Percentiles rank a stretch among this genome's conserved stretches.
These are phyloP conservation scores for Balansia obtecta DNA, from an alignment of 2,329 filamentous ascomycete genomes.

Conservation along the genomic window DNA sequence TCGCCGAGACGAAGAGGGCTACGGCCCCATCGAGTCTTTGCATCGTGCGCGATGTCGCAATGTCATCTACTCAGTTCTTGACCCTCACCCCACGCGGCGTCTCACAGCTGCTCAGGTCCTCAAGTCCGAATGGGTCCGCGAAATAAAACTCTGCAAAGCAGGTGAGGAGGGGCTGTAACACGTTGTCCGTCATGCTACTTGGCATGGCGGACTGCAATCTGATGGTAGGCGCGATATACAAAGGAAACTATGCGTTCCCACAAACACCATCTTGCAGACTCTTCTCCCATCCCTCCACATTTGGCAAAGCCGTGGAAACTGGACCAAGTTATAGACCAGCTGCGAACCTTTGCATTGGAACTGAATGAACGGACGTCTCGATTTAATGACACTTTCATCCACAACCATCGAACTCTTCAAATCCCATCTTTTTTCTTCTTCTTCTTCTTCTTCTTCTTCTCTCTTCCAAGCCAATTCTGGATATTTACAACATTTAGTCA, in stretches of 20 bases:
- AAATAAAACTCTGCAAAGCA: slow-evolving; percentile 93
- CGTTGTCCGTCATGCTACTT: slow-evolving; percentile 15
- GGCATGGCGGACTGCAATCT: slow-evolving; percentile 17
- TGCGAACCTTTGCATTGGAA: slow-evolving; percentile 3
- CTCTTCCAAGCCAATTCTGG: not conserved
- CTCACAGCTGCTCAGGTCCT: slow-evolving; percentile 94
- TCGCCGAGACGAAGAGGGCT: slow-evolving; percentile 86
- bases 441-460: too few species aligned
- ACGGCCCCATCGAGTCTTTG: slow-evolving; percentile 88
- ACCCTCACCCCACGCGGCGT: slow-evolving; percentile 82
- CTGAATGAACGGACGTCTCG: slow-evolving; percentile 6
- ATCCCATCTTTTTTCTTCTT: not conserved
- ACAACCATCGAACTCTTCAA: slow-evolving; percentile 1
- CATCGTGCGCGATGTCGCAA: slow-evolving; percentile 93
- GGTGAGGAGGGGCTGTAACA: slow-evolving; percentile 82
- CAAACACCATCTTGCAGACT: slow-evolving; percentile 15
- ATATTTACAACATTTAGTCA: not conserved
- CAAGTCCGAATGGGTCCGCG: slow-evolving; percentile 96
- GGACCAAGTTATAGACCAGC: slow-evolving; percentile 5
- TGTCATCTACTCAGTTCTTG: slow-evolving; percentile 96
- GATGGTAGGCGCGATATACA: slow-evolving; percentile 8
- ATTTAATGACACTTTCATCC: slow-evolving; percentile 9
- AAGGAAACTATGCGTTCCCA: not conserved
- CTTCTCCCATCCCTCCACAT: slow-evolving; percentile 7
- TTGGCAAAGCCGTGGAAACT: slow-evolving; percentile 8